Evolutionary conservation across 371 early-diverging fungal species (phyloP), one percentile per base, ranked within the genome.

Genomic region (Mortierella sp.): DNA sequence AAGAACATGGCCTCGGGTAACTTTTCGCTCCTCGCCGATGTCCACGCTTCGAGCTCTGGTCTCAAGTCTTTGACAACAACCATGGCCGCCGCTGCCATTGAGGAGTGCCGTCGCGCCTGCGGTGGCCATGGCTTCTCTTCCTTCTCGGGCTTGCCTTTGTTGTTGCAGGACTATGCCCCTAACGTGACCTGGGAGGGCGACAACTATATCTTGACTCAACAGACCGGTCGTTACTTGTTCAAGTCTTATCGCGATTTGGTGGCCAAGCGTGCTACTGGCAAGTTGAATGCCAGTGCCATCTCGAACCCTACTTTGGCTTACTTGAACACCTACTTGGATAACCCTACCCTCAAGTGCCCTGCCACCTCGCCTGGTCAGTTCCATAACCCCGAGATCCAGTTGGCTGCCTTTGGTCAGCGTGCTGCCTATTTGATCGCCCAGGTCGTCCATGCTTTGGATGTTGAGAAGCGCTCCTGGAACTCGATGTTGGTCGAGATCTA

Each of bases 81-180:
- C 18, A 81, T 92, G 74, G 89, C 89, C 21, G 77, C 91, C 9
- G 87, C 87, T 45, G 90, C 89, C 37, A 90, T 96, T 69, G 96
- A 97, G 64, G 91, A 91, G 16, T 91, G 92, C 68, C 85, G 95
- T 25, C 88, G 93, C 23, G 90, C 93, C 25, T 93, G 94, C 65
- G 97, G 97, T 70, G 97, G 97, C 16, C 95, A 96, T 63, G 96
- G 96, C 4, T 97, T 90, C 74, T 89, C 92, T 28, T 72, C 88
- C 53, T 92, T 91, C 82, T 91, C 91, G n/a, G 95, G 95, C 0
- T 82, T 96, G 19, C 88, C 91, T 18, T 84, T 88, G 51, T 87
- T 93, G 68, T 90, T 90, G 63, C 90, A 86, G 77, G 90, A 92
- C 62, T 85, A 88, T 67, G 84, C 64, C 16, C 92, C 95, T 4